Evolutionary conservation across 805 yeast genomes (phyloP).

Genomic region (Debaryomyces maramus): DNA sequence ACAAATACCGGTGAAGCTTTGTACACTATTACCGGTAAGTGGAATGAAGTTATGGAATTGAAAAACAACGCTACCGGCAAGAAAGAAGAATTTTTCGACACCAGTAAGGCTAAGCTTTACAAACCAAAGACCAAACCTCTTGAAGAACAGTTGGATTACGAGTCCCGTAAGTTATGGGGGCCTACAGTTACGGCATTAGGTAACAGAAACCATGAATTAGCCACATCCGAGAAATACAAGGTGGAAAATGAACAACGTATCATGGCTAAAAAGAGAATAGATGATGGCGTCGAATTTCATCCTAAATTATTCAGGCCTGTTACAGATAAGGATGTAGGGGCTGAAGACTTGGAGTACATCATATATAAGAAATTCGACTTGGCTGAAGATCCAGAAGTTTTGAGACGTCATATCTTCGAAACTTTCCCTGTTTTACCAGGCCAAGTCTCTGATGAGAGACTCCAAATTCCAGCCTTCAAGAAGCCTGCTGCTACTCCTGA

Average conservation of each 20-base stretch:
- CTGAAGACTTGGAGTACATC: constrained; percentile 58
- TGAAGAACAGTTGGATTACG: constrained; percentile 75
- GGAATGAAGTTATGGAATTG: constrained; percentile 85
- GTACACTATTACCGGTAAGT: constrained; percentile 79
- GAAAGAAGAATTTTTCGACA: constrained; percentile 43
- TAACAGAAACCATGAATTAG: constrained; percentile 71
- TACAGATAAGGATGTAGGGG: constrained; percentile 11
- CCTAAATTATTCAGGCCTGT: constrained; percentile 70
- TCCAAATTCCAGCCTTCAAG: constrained; percentile 65
- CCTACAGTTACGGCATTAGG: constrained; percentile 81
- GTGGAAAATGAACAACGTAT: constrained; percentile 87
- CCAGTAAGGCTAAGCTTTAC: constrained; percentile 50
- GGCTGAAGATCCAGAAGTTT: constrained; percentile 48
- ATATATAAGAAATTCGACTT: constrained; percentile 61
- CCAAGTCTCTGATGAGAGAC: constrained; percentile 62
- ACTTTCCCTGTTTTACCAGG: constrained; percentile 85
- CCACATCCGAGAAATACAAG: constrained; percentile 84
- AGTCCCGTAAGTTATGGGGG: constrained; percentile 82
- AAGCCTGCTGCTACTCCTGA: constrained; percentile 27
- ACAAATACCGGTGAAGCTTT: constrained; percentile 47
- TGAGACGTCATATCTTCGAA: constrained; percentile 57
- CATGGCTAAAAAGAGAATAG: constrained; percentile 68
- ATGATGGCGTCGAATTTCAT: constrained; percentile 75
- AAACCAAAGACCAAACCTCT: constrained; percentile 77
- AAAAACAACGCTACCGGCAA: constrained; percentile 49